Evolutionary conservation across 331 rosid species (phyloP), one percentile per base, ranked within the genome.

Genomic region (Ulmus americana): DNA sequence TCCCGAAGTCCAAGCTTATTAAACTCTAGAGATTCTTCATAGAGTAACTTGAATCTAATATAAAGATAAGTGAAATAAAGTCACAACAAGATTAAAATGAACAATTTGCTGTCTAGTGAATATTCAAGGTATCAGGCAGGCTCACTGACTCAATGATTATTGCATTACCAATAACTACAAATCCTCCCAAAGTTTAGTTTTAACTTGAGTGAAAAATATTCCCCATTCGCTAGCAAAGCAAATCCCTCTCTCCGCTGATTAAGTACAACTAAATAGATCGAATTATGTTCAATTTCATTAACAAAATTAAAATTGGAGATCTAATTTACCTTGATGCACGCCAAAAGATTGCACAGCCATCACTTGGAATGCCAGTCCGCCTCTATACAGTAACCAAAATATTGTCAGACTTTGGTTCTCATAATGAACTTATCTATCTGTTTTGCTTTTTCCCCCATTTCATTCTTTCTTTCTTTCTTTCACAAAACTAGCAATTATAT

Each of bases 341-440:
- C 98, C 98, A 89, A 84, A 89, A 89, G 59, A 87, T 81, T 39
- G 98, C 97, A 76, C 98, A 92, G 69, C 95, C 98, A 78, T 92
- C 98, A 58, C 77, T 69, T 72, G 95, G 73, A 69, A 61, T 68
- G 39, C 98, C 98, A 7, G 97, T 89, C 20, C 97, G 95, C 95
- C 84, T 89, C 98, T 92, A 65, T 72, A 86, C 28, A 69, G 71
- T 55, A 74, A 78, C 69, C 75, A 72, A 80, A 70, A 71, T 38
- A 69, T 55, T 42, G 58, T 73, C 69, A 91, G 76, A 80, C 40
- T 70, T 77, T 42, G 55, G 7, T 64, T 63, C 70, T 22, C 59
- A 48, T 45, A 14, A 61, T 12, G 55, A 55, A 46, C 6, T 56
- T 12, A 9, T 5, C 15, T 35, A 65, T 65, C 13, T 41, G 18